Conservation (phyloP, 805 yeast species). For the Metschnikowia continentalis region DNA sequence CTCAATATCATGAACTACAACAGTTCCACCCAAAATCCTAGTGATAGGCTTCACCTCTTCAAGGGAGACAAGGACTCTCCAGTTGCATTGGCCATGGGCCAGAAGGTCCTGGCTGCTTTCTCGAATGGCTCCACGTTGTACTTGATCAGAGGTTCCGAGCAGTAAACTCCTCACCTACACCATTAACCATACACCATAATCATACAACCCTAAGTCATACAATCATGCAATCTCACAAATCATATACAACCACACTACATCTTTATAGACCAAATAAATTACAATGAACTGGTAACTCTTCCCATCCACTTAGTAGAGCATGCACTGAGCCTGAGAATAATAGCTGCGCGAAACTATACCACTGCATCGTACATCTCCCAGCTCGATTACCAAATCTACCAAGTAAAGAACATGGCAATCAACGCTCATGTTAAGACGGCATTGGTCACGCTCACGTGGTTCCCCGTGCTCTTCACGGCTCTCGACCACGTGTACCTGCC, state of each 20-base stretch:
- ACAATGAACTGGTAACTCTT: too few relatives aligned
- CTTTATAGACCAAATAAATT: too few relatives aligned
- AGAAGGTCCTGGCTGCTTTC: constrained; percentile 38
- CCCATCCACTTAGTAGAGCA: too few relatives aligned
- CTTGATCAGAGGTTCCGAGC: constrained; percentile 45
- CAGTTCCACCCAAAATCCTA: constrained; percentile 39
- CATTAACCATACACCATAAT: too few relatives aligned
- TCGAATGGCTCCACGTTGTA: constrained; percentile 49
- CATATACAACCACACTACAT: too few relatives aligned
- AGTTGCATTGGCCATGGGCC: constrained; percentile 25
- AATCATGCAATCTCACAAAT: too few relatives aligned
- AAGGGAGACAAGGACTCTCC: constrained; percentile 29
- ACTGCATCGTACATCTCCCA: too few relatives aligned
- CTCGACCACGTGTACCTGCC: constrained; percentile 70
- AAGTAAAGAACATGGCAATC: background rate
- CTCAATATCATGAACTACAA: constrained; percentile 48
- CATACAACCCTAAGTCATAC: too few relatives aligned
- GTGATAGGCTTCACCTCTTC: constrained; percentile 47
- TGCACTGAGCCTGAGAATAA: too few relatives aligned
- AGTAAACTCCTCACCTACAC: background rate
- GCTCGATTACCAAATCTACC: too few relatives aligned
- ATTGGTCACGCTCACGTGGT: constrained; percentile 49
- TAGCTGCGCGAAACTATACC: background rate
- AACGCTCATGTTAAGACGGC: constrained; percentile 20
- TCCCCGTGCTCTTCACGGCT: constrained; percentile 70